phyloP scores from a whole-genome alignment of 2,329 filamentous ascomycete species.

The Fusarium austroafricanum region DNA sequence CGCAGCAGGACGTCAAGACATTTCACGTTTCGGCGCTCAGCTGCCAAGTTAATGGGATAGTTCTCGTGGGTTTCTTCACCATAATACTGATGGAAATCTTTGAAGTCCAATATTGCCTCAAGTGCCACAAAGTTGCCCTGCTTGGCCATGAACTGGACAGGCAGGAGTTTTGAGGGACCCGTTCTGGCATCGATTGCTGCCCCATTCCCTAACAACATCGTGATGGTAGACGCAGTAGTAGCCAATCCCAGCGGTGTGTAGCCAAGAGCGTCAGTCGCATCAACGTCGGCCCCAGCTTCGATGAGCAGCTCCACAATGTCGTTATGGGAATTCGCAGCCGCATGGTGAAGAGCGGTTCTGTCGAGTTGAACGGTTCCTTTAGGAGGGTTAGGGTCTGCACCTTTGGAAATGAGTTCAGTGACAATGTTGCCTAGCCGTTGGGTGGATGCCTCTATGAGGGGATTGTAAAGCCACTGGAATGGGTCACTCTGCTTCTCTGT shows the following conservation, averaged over 20 bases:
- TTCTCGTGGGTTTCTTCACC: rapidly evolving
- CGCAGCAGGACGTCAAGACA: neutral
- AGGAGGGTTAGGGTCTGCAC: neutral
- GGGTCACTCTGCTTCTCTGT: neutral
- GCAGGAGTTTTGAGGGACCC: neutral
- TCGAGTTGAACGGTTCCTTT: neutral
- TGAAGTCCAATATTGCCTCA: neutral
- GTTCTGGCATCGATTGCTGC: neutral
- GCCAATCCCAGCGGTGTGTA: neutral
- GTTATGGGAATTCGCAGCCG: neutral
- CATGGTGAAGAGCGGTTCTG: neutral
- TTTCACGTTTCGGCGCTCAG: rapidly evolving
- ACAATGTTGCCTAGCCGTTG: neutral
- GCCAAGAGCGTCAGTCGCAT: neutral
- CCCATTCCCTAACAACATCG: neutral
- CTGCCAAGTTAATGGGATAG: rapidly evolving
- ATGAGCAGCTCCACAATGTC: neutral
- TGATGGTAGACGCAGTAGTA: neutral
- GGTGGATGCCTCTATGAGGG: neutral
- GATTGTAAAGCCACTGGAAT: neutral
- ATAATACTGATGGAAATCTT: neutral
- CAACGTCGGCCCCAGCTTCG: neutral
- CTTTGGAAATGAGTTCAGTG: neutral
- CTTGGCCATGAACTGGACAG: neutral
- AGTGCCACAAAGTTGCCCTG: neutral